These are phyloP conservation scores for Kurtzmaniella natalensis DNA, from an alignment of 1,139 yeast genomes.

Conservation along the genomic window DNA sequence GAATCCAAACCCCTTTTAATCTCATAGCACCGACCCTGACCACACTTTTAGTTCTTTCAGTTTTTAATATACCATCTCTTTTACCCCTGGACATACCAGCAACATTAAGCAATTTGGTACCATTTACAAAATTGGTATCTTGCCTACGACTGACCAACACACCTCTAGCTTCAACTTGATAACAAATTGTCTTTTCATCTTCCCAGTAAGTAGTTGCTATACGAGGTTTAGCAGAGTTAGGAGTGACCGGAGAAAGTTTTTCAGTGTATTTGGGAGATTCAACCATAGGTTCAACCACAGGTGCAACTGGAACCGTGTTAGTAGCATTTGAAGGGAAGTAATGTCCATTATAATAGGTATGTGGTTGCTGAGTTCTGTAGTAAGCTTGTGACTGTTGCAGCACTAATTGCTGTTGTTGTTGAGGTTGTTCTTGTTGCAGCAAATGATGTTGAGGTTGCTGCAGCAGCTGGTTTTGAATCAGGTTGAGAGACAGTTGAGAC, in stretches of 20 bases:
- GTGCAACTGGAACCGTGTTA: too few relatives aligned
- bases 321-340: not conserved
- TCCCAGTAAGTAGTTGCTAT: conserved; percentile 48
- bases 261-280: conserved; percentile 13
- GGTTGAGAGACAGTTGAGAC: not conserved
- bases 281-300: conserved; percentile 5
- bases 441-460: conserved; percentile 3
- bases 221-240: conserved; percentile 25
- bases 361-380: conserved; percentile 7
- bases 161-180: conserved; percentile 45
- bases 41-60: conserved; percentile 41
- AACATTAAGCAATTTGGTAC: conserved; percentile 71
- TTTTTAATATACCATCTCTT: conserved; percentile 77
- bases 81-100: conserved; percentile 96
- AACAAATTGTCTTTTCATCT: conserved; percentile 43
- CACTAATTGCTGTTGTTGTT: conserved; percentile 4
- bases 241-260: not conserved
- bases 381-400: not conserved
- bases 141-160: conserved; percentile 48
- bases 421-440: conserved; percentile 4
- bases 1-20: conserved; percentile 56
- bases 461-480: not conserved
- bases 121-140: conserved; percentile 50
- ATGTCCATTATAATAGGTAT: not conserved
- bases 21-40: conserved; percentile 53